These are phyloP conservation scores for Aspergillus brunneoviolaceus DNA, from an alignment of 2,329 filamentous ascomycete species.

Conservation along the genomic window DNA sequence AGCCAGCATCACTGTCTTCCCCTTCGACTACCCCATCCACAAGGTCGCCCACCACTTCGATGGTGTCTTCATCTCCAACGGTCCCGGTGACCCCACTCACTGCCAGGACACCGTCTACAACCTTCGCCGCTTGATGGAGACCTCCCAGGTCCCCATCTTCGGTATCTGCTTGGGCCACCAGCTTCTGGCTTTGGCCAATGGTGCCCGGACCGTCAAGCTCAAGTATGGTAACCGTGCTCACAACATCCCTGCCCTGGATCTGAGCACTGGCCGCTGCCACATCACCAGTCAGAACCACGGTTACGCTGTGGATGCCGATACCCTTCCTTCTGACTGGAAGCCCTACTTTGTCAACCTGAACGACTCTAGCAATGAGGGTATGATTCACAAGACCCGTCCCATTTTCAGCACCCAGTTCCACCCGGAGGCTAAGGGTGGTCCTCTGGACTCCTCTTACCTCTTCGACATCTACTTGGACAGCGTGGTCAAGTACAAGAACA, in stretches of 20 bases:
- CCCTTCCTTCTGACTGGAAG: constrained; percentile 83
- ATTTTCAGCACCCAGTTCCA: constrained; percentile 99
- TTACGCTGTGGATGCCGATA: constrained; percentile 86
- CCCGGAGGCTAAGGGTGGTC: constrained; percentile 95
- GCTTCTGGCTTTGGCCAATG: constrained; percentile 84
- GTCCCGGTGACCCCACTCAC: constrained; percentile 95
- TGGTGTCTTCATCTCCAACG: constrained; percentile 98
- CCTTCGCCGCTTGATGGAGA: constrained; percentile 85
- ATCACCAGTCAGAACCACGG: constrained; percentile 99
- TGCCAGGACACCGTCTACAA: constrained; percentile 94
- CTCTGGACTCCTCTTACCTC: constrained; percentile 90
- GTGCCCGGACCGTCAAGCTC: constrained; percentile 90
- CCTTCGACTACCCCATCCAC: constrained; percentile 95
- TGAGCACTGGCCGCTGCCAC: constrained; percentile 95
- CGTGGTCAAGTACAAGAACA: constrained; percentile 84
- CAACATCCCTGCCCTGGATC: constrained; percentile 93
- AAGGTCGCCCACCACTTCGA: constrained; percentile 98
- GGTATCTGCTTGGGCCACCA: constrained; percentile 98
- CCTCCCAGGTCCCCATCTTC: constrained; percentile 88
- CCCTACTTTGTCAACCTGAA: constrained; percentile 99
- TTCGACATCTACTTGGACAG: constrained; percentile 96
- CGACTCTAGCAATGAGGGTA: constrained; percentile 94
- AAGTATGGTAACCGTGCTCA: constrained; percentile 99
- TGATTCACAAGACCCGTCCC: constrained; percentile 92
- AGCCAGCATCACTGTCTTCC: constrained; percentile 89